A percentile compares a stretch with the other conserved stretches of the same genome.
phyloP scores from a whole-genome alignment of 805 yeast species.

The Tetrapisispora pingtungensis region DNA sequence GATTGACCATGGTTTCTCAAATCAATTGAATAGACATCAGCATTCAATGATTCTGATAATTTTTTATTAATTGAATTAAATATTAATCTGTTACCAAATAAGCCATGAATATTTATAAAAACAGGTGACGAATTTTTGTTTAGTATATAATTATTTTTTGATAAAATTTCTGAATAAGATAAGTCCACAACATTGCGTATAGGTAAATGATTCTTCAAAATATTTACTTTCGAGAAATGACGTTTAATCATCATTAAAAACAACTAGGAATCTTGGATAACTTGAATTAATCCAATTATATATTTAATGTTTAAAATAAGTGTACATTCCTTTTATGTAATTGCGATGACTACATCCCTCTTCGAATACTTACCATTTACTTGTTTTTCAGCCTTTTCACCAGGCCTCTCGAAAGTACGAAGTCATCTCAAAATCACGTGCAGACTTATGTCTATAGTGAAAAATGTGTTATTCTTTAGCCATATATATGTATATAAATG shows the following conservation, averaged over 20 bases:
- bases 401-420: too few species aligned
- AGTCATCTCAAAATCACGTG: too few species aligned
- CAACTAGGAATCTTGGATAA: neutral
- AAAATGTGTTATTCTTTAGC: too few species aligned
- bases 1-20: conserved; percentile 49
- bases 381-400: too few species aligned
- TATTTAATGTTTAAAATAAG: too few species aligned
- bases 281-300: too few species aligned
- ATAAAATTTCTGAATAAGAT: neutral
- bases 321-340: too few species aligned
- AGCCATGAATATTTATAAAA: conserved; percentile 42
- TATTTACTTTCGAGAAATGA: neutral
- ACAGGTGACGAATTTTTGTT: too few species aligned
- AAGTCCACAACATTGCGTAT: neutral
- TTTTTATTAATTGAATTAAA: conserved; percentile 33
- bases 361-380: too few species aligned
- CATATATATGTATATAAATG: too few species aligned
- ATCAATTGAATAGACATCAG: conserved; percentile 37
- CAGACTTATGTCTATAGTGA: too few species aligned
- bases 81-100: conserved; percentile 40
- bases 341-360: too few species aligned
- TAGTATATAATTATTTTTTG: neutral
- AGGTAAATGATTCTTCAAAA: neutral
- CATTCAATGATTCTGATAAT: conserved; percentile 26
- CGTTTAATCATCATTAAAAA: neutral